Base-by-base conservation (phyloP, 805 yeast genomes). In the Candida ulmi region DNA sequence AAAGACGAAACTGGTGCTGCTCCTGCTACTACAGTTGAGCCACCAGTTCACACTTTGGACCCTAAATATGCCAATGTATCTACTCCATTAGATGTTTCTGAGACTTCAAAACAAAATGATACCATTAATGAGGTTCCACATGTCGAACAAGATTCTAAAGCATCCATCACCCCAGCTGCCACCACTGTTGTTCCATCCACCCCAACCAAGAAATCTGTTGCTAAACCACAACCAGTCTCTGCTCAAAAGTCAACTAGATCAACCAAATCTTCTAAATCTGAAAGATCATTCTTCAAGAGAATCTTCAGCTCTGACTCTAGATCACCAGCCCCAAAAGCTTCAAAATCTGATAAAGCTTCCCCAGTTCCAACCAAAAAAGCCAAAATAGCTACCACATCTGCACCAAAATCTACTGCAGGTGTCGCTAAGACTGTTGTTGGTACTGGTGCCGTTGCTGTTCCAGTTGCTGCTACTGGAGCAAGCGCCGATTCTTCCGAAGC, bases 41-140 rank as follows among this genome's bases (percentile, higher is more conserved):
- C 13, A 8, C 29, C 19, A 11, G 45, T 43, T 37, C 30, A 41
- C 17, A 48, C 54, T 32, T 38, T 52, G 26, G 55, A 52, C 28
- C 57, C 57, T 35, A 50, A 30, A 30, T 23, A 26, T 11, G 28
- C 28, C n/a, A 29, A 16, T 6, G 12, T 7, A 6, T 8, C 8
- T 16, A 29, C 31, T 29, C 19, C 31, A 11, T n/a, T 17, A 21
- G 17, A 15, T 12, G 12, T 33, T 17, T n/a, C 38, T 29, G 21
- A 37, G 12, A 16, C 36, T 2, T 21, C 37, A 16, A 24, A 33
- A 8, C 25, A 29, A 29, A 17, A 8, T 11, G 28, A 11, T 8
- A 13, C 6, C 6, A 26, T 7, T 7, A 9, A 6, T 21, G 24
- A 7, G 24, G 6, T 9, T 7, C 24, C 24, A 21, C 9, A 21